Conservation (phyloP, 139 green algal species). For the Chlamydomonas schloesseri region DNA sequence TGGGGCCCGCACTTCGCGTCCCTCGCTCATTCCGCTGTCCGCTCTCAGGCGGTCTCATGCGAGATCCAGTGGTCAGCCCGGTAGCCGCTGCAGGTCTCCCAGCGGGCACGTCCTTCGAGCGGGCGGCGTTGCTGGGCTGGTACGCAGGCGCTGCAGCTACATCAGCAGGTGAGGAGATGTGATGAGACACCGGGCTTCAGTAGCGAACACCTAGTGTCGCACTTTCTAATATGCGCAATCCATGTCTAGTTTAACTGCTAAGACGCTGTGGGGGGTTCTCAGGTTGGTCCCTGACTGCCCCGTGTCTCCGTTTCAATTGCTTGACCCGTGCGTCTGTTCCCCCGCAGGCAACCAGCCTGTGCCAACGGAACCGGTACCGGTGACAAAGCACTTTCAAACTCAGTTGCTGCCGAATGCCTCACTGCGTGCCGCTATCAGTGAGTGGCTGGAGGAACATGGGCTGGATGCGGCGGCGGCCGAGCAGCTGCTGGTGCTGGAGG, state of each 20-base stretch:
- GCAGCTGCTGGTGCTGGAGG: conserved; percentile 33
- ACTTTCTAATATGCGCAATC: too few relatives aligned
- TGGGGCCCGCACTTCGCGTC: background rate
- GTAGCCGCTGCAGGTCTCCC: background rate
- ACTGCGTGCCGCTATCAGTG: background rate
- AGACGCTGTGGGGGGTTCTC: too few relatives aligned
- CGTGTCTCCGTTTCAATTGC: too few relatives aligned
- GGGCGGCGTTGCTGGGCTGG: background rate
- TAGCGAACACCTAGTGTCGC: too few relatives aligned
- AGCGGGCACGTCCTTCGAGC: background rate
- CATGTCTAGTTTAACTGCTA: too few relatives aligned
- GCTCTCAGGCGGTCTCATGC: background rate
- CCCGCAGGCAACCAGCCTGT: background rate
- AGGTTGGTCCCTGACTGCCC: too few relatives aligned
- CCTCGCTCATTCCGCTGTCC: conserved; percentile 14
- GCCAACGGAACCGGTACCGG: too few relatives aligned
- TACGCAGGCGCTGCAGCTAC: background rate
- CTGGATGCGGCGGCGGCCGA: conserved; percentile 6
- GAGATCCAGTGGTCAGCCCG: background rate
- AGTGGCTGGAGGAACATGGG: background rate
- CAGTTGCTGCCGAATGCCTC: conserved; percentile 7
- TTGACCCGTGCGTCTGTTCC: too few relatives aligned
- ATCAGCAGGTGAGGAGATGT: background rate
- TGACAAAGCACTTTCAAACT: too few relatives aligned
- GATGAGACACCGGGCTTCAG: too few relatives aligned